Percentiles rank a stretch among this genome's conserved stretches.
These are phyloP conservation scores for Rhodotorula sphaerocarpa DNA, from an alignment of 768 basidiomycete species.

Conservation along the genomic window DNA sequence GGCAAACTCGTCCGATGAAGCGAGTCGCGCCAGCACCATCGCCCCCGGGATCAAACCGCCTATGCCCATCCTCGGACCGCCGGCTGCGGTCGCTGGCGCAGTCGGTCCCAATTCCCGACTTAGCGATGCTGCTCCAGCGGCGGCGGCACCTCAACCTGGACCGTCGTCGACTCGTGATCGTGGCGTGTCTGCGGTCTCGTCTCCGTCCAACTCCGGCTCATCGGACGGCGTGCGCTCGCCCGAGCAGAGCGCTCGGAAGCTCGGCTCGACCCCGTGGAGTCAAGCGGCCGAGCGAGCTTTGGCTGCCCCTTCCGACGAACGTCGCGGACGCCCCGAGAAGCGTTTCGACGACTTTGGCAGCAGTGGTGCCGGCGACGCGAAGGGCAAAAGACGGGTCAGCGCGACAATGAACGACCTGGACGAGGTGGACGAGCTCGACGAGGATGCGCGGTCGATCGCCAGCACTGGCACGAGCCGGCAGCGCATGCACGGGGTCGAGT, in stretches of 20 bases:
- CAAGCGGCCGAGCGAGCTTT: not conserved
- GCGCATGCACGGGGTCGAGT: constrained; percentile 31
- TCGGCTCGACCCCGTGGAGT: not conserved
- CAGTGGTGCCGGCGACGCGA: not conserved
- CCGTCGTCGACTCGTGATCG: not conserved
- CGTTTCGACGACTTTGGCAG: constrained; percentile 23
- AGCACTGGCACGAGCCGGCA: not conserved
- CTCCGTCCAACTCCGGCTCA: constrained; percentile 12
- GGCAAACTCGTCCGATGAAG: not conserved
- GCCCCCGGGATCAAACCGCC: too few species aligned
- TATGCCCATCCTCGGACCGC: not conserved
- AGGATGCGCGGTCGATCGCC: not conserved
- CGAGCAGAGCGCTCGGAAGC: not conserved
- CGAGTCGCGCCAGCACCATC: too few species aligned
- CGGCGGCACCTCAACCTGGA: too few species aligned
- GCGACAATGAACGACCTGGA: constrained; percentile 7
- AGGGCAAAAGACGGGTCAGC: constrained; percentile 24
- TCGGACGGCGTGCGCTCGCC: constrained; percentile 28
- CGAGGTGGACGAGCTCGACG: constrained; percentile 28
- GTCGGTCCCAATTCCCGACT: not conserved
- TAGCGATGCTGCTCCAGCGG: not conserved
- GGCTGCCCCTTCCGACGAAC: constrained; percentile 19
- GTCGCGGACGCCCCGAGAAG: constrained; percentile 26
- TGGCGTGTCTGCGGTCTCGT: constrained; percentile 18
- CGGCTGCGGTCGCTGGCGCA: not conserved